Conservation (phyloP, 2,329 filamentous ascomycete genomes). For the Pestalotiopsis sp. region DNA sequence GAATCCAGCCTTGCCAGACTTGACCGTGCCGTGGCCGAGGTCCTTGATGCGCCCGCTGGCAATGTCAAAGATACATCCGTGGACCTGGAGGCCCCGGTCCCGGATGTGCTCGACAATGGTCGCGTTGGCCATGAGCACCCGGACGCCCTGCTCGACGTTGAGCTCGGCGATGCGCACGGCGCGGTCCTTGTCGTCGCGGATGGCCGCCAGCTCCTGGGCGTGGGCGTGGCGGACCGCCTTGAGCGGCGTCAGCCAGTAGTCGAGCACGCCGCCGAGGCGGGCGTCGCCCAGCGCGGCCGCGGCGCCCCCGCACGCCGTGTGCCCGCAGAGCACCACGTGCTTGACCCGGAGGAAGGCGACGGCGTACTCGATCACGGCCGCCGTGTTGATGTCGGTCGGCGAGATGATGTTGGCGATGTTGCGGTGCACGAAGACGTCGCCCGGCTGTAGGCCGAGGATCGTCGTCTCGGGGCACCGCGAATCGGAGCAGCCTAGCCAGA, state of each 20-base stretch:
- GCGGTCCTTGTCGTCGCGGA: slow-evolving; percentile 57
- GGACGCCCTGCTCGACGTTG: slow-evolving; percentile 72
- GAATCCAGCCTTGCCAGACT: neutral
- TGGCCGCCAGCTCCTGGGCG: slow-evolving; percentile 55
- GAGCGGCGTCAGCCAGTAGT: slow-evolving; percentile 57
- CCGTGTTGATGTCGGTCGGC: slow-evolving; percentile 73
- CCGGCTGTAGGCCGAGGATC: slow-evolving; percentile 75
- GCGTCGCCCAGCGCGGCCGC: slow-evolving; percentile 55
- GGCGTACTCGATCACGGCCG: slow-evolving; percentile 78
- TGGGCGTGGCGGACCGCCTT: slow-evolving; percentile 47
- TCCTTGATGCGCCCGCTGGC: slow-evolving; percentile 50
- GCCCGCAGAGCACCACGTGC: slow-evolving; percentile 72
- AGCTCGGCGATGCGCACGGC: slow-evolving; percentile 70
- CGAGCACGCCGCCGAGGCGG: slow-evolving; percentile 55
- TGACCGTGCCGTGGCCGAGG: slow-evolving; percentile 44
- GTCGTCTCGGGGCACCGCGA: slow-evolving; percentile 84
- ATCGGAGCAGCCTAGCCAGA: slow-evolving; percentile 89
- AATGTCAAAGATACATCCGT: slow-evolving; percentile 77
- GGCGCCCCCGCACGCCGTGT: slow-evolving; percentile 70
- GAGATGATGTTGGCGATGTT: slow-evolving; percentile 88
- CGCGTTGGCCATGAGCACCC: slow-evolving; percentile 68
- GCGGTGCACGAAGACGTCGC: slow-evolving; percentile 86
- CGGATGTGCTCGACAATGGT: slow-evolving; percentile 70
- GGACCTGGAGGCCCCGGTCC: slow-evolving; percentile 72
- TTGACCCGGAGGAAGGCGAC: slow-evolving; percentile 72